Base-by-base conservation (phyloP, 805 yeast species). In the Starmerella vitae region DNA sequence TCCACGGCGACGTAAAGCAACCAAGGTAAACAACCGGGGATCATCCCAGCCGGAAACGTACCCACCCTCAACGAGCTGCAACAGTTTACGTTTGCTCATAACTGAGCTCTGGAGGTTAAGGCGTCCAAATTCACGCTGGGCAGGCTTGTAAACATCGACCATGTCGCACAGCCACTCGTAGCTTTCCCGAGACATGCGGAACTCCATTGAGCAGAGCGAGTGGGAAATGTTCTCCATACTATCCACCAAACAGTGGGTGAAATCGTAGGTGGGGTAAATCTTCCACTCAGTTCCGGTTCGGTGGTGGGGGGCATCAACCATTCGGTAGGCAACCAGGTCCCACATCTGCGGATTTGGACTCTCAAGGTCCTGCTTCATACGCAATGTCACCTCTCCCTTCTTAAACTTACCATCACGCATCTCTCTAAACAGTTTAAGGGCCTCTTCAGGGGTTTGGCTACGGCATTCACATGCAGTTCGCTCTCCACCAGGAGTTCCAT, bases 341-440 rank as follows among this genome's bases (percentile, higher is more conserved):
- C 99, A 91, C 98, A 91, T 91, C 65, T 91, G 98, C 14, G 99
- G 99, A 47, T 83, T 81, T 47, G 95, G 94, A 14, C 91, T 80
- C 7, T 61, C 57, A 47, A 91, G 65, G 55, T 91, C 94, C 68
- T 84, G 95, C 60, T 88, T 88, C 97, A 91, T 91, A 65, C 99
- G 78, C 57, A 91, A 69, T 9, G 85, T 84, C 22, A 94, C 97
- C 61, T 83, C 82, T 49, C 97, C 97, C 30, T 85, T 85, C 49
- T 72, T 68, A 63, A 79, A 91, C 47, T 68, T 66, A 31, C 98
- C 98, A 55, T 84, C 84, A 56, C 78, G 74, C 99, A 91, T 91
- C 42, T 71, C 76, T 58, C 94, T 72, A 62, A 91, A 91, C 59
- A 83, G 86, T 25, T 54, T 56, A 55, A 91, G 68, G 54, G 80